These are phyloP conservation scores for Gaultheria prostrata DNA, from an alignment of 148 eudicot species.

Conservation along the genomic window DNA sequence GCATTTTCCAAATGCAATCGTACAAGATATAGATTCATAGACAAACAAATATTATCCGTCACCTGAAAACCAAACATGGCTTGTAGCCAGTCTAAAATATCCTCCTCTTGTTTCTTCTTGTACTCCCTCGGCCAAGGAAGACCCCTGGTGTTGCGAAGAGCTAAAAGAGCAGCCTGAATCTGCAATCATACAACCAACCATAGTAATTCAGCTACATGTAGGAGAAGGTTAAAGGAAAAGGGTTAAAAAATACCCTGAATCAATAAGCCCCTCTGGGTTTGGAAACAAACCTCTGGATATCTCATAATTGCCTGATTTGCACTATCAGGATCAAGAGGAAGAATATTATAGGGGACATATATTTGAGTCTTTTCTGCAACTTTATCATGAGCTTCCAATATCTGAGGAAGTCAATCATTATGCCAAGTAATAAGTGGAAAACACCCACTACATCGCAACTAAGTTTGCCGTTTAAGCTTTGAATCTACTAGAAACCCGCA, in stretches of 20 bases:
- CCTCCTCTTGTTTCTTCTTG: slow-evolving; percentile 96
- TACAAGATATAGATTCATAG: neutral
- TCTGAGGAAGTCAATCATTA: slow-evolving; percentile 32
- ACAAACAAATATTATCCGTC: neutral
- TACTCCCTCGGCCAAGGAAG: slow-evolving; percentile 98
- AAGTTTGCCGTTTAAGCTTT: neutral
- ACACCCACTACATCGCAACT: neutral
- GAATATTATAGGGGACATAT: slow-evolving; percentile 86
- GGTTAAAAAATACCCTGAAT: neutral
- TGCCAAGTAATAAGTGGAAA: neutral
- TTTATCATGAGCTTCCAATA: slow-evolving; percentile 94
- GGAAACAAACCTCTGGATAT: slow-evolving; percentile 76
- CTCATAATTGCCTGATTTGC: slow-evolving; percentile 98
- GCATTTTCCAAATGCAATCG: neutral
- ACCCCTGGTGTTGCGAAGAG: slow-evolving; percentile 94
- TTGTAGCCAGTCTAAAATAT: slow-evolving; percentile 96
- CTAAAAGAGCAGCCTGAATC: slow-evolving; percentile 94
- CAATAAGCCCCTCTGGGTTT: neutral
- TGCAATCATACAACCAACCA: slow-evolving; percentile 25
- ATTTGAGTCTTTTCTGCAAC: slow-evolving; percentile 96
- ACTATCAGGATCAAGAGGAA: slow-evolving; percentile 98
- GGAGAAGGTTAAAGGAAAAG: slow-evolving; percentile 8
- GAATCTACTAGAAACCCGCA: slow-evolving; percentile 11
- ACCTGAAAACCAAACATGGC: slow-evolving; percentile 99
- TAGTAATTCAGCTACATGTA: slow-evolving; percentile 1